A percentile compares a stretch with the other conserved stretches of the same genome.
Conservation (phyloP, 352 stramenopile species). For the Pythium oligandrum region DNA sequence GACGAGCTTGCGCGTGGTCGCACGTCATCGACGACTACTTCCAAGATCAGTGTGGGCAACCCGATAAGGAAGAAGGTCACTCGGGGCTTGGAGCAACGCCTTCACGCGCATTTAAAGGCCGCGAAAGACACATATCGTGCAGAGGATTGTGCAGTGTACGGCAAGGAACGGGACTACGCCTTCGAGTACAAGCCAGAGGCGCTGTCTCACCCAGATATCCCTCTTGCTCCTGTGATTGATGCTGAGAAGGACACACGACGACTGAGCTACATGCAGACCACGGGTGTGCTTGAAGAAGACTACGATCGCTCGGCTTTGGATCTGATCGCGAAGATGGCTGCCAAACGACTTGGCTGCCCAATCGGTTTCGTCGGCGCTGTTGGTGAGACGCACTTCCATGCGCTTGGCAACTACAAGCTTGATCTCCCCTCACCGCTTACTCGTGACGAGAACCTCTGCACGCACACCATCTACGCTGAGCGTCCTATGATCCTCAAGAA, state of each 20-base stretch:
- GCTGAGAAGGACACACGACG: conserved; percentile 35
- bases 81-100: conserved; percentile 35
- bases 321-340: conserved; percentile 47
- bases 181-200: conserved; percentile 33
- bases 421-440: conserved; percentile 24
- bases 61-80: conserved; percentile 23
- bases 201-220: conserved; percentile 31
- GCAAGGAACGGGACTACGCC: conserved; percentile 39
- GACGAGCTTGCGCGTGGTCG: too few species aligned
- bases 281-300: conserved; percentile 29
- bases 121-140: conserved; percentile 19
- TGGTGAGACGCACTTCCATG: conserved; percentile 43
- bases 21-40: too few species aligned
- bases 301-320: conserved; percentile 52
- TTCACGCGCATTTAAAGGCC: conserved; percentile 24
- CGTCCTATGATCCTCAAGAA: conserved; percentile 61
- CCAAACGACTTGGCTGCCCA: conserved; percentile 43
- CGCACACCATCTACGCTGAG: conserved; percentile 54
- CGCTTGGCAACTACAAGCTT: conserved; percentile 39
- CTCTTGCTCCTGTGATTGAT: conserved; percentile 36
- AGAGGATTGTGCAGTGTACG: conserved; percentile 21
- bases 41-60: too few species aligned
- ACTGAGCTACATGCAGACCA: conserved; percentile 38
- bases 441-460: conserved; percentile 53
- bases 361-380: conserved; percentile 60